Percentiles rank a stretch among this genome's conserved stretches.
Evolutionary conservation across 768 basidiomycete species (phyloP).

Genomic region (Suillus placidus): DNA sequence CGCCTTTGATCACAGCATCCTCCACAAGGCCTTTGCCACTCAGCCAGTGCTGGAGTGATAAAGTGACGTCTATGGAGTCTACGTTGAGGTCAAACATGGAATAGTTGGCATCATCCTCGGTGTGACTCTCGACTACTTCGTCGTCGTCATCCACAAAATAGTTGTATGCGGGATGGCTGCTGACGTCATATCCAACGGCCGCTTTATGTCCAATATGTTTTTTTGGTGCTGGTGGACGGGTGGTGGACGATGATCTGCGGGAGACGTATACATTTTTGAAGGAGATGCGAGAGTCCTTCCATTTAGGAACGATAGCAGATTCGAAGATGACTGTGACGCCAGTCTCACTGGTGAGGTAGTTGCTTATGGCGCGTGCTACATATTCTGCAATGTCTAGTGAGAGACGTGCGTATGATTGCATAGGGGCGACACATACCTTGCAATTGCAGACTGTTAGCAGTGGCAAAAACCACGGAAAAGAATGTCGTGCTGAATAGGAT

Average conservation of each 20-base stretch:
- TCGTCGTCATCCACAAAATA: slow-evolving; percentile 64
- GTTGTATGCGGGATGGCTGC: slow-evolving; percentile 74
- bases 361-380: slow-evolving; percentile 85
- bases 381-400: slow-evolving; percentile 52
- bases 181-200: slow-evolving; percentile 75
- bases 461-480: slow-evolving; percentile 90
- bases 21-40: slow-evolving; percentile 94
- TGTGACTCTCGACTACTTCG: slow-evolving; percentile 27
- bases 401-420: neutral
- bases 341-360: slow-evolving; percentile 91
- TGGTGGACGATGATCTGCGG: slow-evolving; percentile 56
- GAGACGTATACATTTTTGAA: slow-evolving; percentile 98
- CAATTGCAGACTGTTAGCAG: slow-evolving; percentile 81
- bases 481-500: slow-evolving; percentile 75
- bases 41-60: slow-evolving; percentile 90
- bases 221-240: slow-evolving; percentile 20
- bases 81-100: slow-evolving; percentile 93
- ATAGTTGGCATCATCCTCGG: slow-evolving; percentile 68
- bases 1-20: slow-evolving; percentile 91
- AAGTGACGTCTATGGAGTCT: slow-evolving; percentile 93
- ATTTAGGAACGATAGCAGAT: slow-evolving; percentile 96
- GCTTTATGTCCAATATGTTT: slow-evolving; percentile 49
- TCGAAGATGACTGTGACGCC: slow-evolving; percentile 96
- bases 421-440: slow-evolving; percentile 57
- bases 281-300: slow-evolving; percentile 93